Conservation (phyloP, 352 stramenopile species). For the Pythium rishiriense region DNA sequence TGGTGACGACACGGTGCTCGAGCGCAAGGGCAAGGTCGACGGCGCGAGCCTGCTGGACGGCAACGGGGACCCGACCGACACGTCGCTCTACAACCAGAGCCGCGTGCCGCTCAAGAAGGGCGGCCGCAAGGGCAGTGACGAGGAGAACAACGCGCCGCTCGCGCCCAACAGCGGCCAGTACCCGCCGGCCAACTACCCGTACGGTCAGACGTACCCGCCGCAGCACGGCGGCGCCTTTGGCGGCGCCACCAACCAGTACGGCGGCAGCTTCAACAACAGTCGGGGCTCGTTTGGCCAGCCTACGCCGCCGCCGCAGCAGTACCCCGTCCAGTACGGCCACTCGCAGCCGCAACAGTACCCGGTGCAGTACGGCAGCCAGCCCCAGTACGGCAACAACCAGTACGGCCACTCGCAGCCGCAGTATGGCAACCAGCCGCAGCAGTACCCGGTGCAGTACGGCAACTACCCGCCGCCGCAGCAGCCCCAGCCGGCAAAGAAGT, state of each 20-base stretch:
- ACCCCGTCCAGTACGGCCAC: constrained; percentile 20
- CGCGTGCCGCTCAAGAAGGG: constrained; percentile 40
- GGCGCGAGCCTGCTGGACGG: constrained; percentile 79
- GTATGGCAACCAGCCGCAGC: constrained; percentile 35
- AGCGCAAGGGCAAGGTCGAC: constrained; percentile 85
- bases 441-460: constrained; percentile 33
- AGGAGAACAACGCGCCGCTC: constrained; percentile 37
- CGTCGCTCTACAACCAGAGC: constrained; percentile 70
- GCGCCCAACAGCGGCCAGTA: constrained; percentile 29
- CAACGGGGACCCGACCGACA: constrained; percentile 73
- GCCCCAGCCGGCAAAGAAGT: constrained; percentile 55
- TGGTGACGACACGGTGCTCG: constrained; percentile 70
- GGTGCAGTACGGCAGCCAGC: constrained; percentile 28
- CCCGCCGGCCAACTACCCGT: constrained; percentile 44
- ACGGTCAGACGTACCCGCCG: constrained; percentile 40
- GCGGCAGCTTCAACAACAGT: constrained; percentile 24
- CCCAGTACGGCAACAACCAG: constrained; percentile 24
- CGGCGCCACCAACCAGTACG: constrained; percentile 7
- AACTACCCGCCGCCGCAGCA: constrained; percentile 54
- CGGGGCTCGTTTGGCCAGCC: constrained; percentile 25
- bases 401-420: constrained; percentile 35
- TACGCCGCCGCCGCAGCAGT: constrained; percentile 15
- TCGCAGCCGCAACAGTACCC: constrained; percentile 1
- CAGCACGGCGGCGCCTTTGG: constrained; percentile 19
- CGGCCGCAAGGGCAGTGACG: constrained; percentile 54